Conservation (phyloP, 1,139 yeast species). For the Debaryomyces sp. region DNA sequence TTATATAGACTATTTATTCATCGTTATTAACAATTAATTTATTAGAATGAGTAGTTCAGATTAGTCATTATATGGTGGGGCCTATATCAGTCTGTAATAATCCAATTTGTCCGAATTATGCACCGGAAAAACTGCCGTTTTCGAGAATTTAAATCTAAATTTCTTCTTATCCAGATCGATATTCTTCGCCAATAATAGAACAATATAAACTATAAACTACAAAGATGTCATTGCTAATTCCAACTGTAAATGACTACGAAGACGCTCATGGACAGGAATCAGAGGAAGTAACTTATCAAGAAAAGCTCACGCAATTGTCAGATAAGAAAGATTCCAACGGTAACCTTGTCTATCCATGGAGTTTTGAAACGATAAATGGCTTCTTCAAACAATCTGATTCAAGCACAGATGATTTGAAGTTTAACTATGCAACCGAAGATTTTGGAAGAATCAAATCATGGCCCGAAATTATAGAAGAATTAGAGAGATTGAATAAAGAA, state of each 20-base stretch:
- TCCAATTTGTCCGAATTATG: constrained; percentile 1
- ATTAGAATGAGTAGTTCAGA: not conserved
- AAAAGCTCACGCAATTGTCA: constrained; percentile 9
- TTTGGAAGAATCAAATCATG: constrained; percentile 54
- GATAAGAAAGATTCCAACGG: constrained; percentile 21
- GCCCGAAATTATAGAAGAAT: constrained; percentile 40
- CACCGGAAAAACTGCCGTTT: not conserved
- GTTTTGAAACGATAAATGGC: constrained; percentile 52
- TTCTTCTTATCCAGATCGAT: not conserved
- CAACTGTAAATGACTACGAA: constrained; percentile 33
- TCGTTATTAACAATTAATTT: constrained; percentile 3
- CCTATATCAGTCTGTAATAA: not conserved
- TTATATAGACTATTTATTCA: constrained; percentile 2
- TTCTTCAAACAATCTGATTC: constrained; percentile 56
- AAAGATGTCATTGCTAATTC: constrained; percentile 35
- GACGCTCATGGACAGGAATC: constrained; percentile 36
- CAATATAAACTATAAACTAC: not conserved
- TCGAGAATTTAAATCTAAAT: not conserved
- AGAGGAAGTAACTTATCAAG: constrained; percentile 14
- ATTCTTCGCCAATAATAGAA: not conserved
- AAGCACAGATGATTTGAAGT: constrained; percentile 49
- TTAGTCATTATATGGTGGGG: not conserved
- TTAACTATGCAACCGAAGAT: constrained; percentile 50
- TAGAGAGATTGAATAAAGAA: constrained; percentile 40
- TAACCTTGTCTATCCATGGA: constrained; percentile 36